Base-by-base conservation (phyloP, 1,139 yeast genomes). In the Groenewaldozyma auringiensis region DNA sequence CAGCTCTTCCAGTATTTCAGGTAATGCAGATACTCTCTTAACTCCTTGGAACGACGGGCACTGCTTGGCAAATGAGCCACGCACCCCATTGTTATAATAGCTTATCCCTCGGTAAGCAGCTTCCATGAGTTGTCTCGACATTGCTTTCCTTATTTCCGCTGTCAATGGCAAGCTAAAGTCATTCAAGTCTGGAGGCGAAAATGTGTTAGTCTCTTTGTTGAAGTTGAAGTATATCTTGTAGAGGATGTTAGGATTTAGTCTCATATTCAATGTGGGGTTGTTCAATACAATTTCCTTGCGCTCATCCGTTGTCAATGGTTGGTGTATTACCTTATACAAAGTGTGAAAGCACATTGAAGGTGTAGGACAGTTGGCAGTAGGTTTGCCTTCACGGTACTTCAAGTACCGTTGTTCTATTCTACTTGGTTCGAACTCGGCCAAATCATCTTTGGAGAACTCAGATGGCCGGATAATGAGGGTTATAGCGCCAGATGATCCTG, bases 151-250 rank as follows among this genome's bases (percentile, higher is more conserved):
- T 36, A 48, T 40, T 6, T 41, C 44, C 3, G 49, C 51, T 3
- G 57, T 48, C 29, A 48, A 48, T 6, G 49, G 48, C 31, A 50
- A 46, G 16, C 48, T 49, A 36, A 53, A 58, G 52, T 78, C 77
- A 20, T 68, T 68, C 50, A 59, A 62, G 44, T 75, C 66, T 3
- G 88, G 86, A 1, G 95, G 94, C 1, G 76, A 72, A 49, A 74
- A 71, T 33, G 72, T 74, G 29, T 68, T 65, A 4, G 67, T 65
- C 13, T 69, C 71, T 2, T 65, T 65, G 40, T 69, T 65, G 13
- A 67, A 51, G 0, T 66, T 60, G 53, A 80, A 76, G 22, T 73
- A 67, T 4, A 65, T 65, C 1, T 70, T 56, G 3, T 71, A 60
- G 25, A 86, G 64, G 42, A 84, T 64, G 1, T 65, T 61, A 1